Conservation (phyloP, 1,284 basidiomycete species). For the Ustilago loliicola region DNA sequence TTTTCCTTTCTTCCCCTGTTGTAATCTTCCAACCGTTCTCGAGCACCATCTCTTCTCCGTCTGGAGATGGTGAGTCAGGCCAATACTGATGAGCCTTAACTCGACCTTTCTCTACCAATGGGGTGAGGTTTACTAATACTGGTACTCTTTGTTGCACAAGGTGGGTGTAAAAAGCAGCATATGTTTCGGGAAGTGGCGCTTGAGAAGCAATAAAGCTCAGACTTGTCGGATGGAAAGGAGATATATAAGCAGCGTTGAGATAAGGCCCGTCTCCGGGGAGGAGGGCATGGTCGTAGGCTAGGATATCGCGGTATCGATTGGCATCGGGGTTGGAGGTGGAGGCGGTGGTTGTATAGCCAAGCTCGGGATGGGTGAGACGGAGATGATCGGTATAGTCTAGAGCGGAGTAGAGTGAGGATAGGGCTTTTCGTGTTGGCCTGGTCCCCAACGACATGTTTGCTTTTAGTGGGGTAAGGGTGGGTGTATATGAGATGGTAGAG, state of each 20-base stretch:
- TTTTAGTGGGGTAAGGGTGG: not conserved
- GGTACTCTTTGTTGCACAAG: conserved; percentile 33
- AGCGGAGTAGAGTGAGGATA: conserved; percentile 27
- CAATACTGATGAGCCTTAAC: conserved; percentile 67
- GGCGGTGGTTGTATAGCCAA: conserved; percentile 27
- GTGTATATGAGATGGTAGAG: conserved; percentile 6
- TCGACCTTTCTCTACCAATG: conserved; percentile 54
- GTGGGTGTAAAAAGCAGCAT: conserved; percentile 80
- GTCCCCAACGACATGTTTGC: conserved; percentile 25
- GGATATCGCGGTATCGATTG: conserved; percentile 48
- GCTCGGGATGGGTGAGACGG: conserved; percentile 22
- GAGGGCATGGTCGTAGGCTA: conserved; percentile 56
- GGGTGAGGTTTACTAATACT: conserved; percentile 67
- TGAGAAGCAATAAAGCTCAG: conserved; percentile 92
- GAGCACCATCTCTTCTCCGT: conserved; percentile 13
- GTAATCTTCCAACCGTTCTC: conserved; percentile 27
- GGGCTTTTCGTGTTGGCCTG: conserved; percentile 11
- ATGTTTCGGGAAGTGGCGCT: conserved; percentile 91
- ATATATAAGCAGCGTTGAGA: conserved; percentile 61
- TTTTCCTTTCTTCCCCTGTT: not conserved
- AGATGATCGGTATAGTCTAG: conserved; percentile 37
- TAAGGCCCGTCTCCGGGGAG: conserved; percentile 51
- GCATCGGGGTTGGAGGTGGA: conserved; percentile 16
- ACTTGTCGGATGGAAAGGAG: conserved; percentile 34
- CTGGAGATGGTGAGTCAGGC: conserved; percentile 25